Evolutionary conservation across 495 filamentous ascomycete species (phyloP).

Genomic region (Glarea lozoyensis): DNA sequence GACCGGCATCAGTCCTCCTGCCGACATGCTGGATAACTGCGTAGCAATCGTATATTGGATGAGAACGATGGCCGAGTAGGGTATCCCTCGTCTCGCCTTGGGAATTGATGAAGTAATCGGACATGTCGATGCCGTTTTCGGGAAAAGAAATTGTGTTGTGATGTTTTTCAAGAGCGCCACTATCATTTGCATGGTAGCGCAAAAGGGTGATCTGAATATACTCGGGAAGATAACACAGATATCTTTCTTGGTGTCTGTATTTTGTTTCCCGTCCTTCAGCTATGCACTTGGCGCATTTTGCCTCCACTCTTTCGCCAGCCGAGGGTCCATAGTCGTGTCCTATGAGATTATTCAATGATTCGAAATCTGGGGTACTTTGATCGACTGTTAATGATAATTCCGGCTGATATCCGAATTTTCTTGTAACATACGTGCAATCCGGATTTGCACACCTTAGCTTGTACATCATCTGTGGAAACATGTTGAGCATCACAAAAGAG

Average conservation of each 20-base stretch:
- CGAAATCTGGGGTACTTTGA: background rate
- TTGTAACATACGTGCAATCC: background rate
- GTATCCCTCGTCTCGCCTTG: background rate
- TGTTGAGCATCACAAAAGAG: background rate
- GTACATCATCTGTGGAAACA: background rate
- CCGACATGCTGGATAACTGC: constrained; percentile 32
- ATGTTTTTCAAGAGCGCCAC: background rate
- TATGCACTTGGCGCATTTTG: background rate
- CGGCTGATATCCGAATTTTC: background rate
- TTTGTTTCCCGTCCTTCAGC: background rate
- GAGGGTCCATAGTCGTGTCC: background rate
- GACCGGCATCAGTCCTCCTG: constrained; percentile 23
- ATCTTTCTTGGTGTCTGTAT: background rate
- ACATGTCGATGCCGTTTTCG: constrained; percentile 26
- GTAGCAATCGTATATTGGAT: constrained; percentile 32
- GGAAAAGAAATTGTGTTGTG: constrained; percentile 20
- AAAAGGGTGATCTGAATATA: constrained; percentile 1
- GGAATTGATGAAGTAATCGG: constrained; percentile 16
- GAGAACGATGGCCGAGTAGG: constrained; percentile 13
- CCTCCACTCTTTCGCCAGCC: background rate
- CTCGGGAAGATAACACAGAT: constrained; percentile 1
- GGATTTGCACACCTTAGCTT: background rate
- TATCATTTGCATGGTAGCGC: constrained; percentile 1
- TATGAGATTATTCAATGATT: background rate
- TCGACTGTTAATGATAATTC: background rate